Base-by-base conservation (phyloP, 1,284 basidiomycete species). In the Leccinum subrobustum region DNA sequence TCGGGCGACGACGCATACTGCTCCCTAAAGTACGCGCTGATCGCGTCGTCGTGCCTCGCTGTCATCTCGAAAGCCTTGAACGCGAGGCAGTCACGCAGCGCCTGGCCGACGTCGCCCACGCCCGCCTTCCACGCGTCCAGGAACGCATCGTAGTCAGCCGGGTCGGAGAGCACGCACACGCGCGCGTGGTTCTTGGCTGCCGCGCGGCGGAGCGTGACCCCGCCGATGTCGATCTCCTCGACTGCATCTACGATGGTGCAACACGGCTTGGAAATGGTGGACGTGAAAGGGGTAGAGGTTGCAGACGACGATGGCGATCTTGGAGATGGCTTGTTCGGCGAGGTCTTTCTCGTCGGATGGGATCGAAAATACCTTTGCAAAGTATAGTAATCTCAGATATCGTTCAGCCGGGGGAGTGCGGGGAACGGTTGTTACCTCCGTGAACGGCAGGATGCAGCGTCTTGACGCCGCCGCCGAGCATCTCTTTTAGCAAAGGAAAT, bases 401-500 rank as follows among this genome's bases (percentile, higher is more conserved):
- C 18, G 33, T 14, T 35, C 12, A 12, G 33, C 12, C 33, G 33
- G 33, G 12, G 6, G 33, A 14, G 12, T 35, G 5, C 33, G 33
- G 33, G 33, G 12, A 35, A 35, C 2, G 33, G 33, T 14, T 6
- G 33, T 35, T 67, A 93, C 96, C 97, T 73, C 97, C 97, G 75
- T 99, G 97, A 25, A 99, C 94, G 20, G 92, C 96, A 56, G 97
- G 97, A 73, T 99, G 97, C n/a, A 99, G 86, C 5, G 97, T 99
- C 82, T 99, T 99, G 65, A 99, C 97, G 64, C 97, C 85, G 50
- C 97, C 97, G 59, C 96, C 96, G 14, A 99, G 85, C 95, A 99
- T 99, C 77, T 99, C 97, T 54, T 51, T 74, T 25, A 70, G 59
- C 54, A 58, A 20, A 3, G 50, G 33, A 52, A 31, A 53, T 33